Conservation (phyloP, 2,329 filamentous ascomycete genomes). For the Colletotrichum sp. region DNA sequence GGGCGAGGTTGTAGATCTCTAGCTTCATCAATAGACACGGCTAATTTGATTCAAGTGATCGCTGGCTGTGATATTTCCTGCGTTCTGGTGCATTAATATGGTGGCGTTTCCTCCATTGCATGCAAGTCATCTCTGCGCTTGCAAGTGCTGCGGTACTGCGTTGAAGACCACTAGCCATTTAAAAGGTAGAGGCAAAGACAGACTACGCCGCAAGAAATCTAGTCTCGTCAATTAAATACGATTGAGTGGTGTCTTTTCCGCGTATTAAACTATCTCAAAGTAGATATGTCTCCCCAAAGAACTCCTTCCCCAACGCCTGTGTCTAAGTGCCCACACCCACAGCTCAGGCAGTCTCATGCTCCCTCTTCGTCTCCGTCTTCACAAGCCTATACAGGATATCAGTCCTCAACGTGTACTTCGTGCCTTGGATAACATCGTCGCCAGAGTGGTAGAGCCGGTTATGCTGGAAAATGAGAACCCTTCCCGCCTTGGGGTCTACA, state of each 20-base stretch:
- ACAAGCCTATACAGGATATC: conserved; percentile 53
- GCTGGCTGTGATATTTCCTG: rapidly evolving
- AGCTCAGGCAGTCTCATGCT: background rate
- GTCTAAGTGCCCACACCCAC: background rate
- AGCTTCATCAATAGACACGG: background rate
- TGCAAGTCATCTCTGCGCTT: background rate
- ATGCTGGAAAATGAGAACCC: conserved; percentile 68
- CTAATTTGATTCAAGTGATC: background rate
- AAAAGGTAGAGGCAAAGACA: background rate
- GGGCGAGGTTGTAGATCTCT: background rate
- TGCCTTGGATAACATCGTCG: conserved; percentile 53
- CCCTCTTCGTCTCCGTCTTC: background rate
- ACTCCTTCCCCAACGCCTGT: background rate
- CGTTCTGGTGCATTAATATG: background rate
- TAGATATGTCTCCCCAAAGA: rapidly evolving
- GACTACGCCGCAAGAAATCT: background rate
- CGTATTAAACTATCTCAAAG: background rate
- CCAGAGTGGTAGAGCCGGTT: conserved; percentile 56
- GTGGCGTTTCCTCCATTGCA: rapidly evolving
- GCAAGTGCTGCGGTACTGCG: background rate
- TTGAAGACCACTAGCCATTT: background rate
- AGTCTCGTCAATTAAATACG: background rate
- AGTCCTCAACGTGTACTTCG: conserved; percentile 62
- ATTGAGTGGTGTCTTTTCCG: background rate
- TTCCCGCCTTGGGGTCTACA: conserved; percentile 60